Base-by-base conservation (phyloP, 495 filamentous ascomycete genomes). In the Aspergillus sclerotioniger region DNA sequence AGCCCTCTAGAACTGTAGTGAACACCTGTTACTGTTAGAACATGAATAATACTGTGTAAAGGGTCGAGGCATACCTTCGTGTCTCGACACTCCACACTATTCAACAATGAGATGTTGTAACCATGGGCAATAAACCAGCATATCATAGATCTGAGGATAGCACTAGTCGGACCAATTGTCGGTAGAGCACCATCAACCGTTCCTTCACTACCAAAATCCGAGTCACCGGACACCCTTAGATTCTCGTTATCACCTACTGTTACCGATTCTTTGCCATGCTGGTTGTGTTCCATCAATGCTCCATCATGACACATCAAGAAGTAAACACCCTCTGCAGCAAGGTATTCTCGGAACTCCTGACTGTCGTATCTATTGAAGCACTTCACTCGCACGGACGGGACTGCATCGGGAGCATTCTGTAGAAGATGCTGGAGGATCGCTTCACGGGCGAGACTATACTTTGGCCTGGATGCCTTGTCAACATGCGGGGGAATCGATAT, bases 221-320 rank as follows among this genome's bases (percentile, higher is more conserved):
- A 28, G 8, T 57, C 52, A 21, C 51, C 49, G 9, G 31, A 28
- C 48, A 44, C 10, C 12, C 51, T 17, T 13, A 51, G 19, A 15
- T 52, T 16, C 3, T 54, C 56, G 44, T 5, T 10, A 12, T 47
- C 53, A 32, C 43, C 20, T 7, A 29, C 29, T 3, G 25, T 15
- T 15, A 5, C 15, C 13, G 4, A 35, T 41, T 15, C 5, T n/a
- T 15, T 15, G 10, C 5, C 6, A 25, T 9, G 19, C 17, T 32
- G 16, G 7, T 28, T 6, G 15, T 10, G n/a, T 28, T 25, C 20
- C 28, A 46, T 20, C 33, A 48, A 41, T 28, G 78, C 78, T 8
- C 82, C 85, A 67, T 88, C 84, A 53, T 89, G 85, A 35, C 82
- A 82, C 81, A 91, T 84, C n/a, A 90, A 64, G 57, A 91, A 88